Base-by-base conservation (phyloP, 2,329 filamentous ascomycete species). In the Claviceps fusiformis region DNA sequence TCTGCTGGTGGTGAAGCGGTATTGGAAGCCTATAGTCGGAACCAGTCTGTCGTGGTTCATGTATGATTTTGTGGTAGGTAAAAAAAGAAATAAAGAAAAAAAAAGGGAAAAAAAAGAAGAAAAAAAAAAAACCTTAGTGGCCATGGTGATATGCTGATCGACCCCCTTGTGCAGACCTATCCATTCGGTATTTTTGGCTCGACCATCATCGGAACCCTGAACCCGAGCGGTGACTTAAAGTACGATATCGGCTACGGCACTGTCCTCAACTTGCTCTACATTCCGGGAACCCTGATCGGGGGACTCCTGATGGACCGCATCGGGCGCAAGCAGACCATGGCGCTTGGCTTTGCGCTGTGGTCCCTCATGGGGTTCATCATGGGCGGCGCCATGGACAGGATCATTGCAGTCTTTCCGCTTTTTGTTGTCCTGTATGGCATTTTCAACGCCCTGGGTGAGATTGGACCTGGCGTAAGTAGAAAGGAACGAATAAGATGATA, bases 21-120 rank as follows among this genome's bases (percentile, higher is more conserved):
- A 65, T 35, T 64, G 78, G 78, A 75, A 72, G 59, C 67, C 73
- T 1, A 66, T 82, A 10, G 66, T 76, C 19, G 76, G 79, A 9
- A 77, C 76, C 24, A 77, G 71, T 49, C 67, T 73, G 19, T 76
- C 61, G 44, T 80, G 76, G 75, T 80, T 80, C 62, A 68, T 76
- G 33, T 63, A 62, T 39, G 62, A 63, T 50, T 62, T 63, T 56
- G 62, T 63, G 44, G 44, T 46, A 46, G 15, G 44, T 46, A n/a
- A n/a, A n/a, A n/a, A n/a, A n/a, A n/a, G n/a, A n/a, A n/a, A n/a
- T n/a, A n/a, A n/a, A n/a, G n/a, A n/a, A n/a, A n/a, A n/a, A n/a
- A n/a, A n/a, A n/a, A n/a, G n/a, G n/a, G n/a, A n/a, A n/a, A n/a
- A n/a, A n/a, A n/a, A n/a, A n/a, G n/a, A n/a, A n/a, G n/a, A n/a